Base-by-base conservation (phyloP, 441 rosid genomes). In the Gossypium davidsonii region DNA sequence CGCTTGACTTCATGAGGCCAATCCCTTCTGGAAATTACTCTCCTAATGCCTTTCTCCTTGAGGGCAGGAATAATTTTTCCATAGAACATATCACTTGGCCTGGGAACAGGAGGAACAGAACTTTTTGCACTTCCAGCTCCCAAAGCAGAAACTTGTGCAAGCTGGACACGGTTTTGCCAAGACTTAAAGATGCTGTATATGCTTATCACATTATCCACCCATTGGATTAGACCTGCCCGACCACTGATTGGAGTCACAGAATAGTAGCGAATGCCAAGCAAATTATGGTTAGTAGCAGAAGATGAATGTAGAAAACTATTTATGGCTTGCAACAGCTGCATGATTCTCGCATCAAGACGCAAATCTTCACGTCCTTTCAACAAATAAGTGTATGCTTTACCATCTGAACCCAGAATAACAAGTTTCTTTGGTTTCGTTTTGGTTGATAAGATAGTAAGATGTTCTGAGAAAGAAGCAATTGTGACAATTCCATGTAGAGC, bases 1-100 rank as follows among this genome's bases (percentile, higher is more conserved):
- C 91, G 95, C 89, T 95, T 95, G 69, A 95, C 99, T 81, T 95
- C 99, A 76, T 89, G 95, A 77, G 99, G 99, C 99, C 99, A 95
- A 79, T 95, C 99, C 83, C 97, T 90, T 84, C 99, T 89, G 63
- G 99, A 95, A 80, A 91, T 95, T 56, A 90, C 97, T 85, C 92
- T 95, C 82, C 90, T 93, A 70, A 95, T 90, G 71, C 99, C 97
- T 85, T 93, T 93, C 83, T 95, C 99, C 84, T 95, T 95, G 65
- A 95, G 98, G 55, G 97, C 99, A 26, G 99, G 99, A 79, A 95
- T 95, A 77, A 95, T 95, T 88, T 95, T 95, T 67, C 97, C 99
- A 79, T 95, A 95, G 81, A 95, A 95, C 99, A 95, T 90, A 79
- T 95, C 99, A 79, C 94, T 95, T 73, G 99, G 99, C 63, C 98